phyloP scores from a whole-genome alignment of 805 yeast species.

The Ogataea dorogensis region DNA sequence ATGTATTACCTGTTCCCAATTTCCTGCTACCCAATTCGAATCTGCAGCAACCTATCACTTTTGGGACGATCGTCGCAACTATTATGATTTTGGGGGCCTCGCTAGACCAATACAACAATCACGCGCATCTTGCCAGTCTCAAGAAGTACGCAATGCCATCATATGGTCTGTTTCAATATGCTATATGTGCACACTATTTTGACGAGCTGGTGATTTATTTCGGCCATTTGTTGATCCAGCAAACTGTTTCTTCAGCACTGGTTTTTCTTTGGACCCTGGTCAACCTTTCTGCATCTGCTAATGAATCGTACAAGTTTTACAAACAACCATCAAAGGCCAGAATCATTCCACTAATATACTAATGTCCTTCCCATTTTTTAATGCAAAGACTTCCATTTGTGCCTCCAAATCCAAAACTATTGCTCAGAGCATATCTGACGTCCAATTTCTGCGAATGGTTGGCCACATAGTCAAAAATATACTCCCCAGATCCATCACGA shows the following conservation, averaged over 20 bases:
- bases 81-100: constrained; percentile 36
- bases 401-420: constrained; percentile 98
- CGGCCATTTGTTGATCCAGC: constrained; percentile 24
- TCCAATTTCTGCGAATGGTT: constrained; percentile 37
- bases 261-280: constrained; percentile 39
- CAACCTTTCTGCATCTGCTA: constrained; percentile 56
- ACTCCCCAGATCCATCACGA: constrained; percentile 41
- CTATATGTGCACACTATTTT: constrained; percentile 66
- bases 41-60: neutral
- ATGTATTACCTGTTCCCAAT: constrained; percentile 33
- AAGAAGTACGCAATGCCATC: constrained; percentile 58
- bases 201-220: constrained; percentile 62
- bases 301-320: constrained; percentile 52
- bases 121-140: constrained; percentile 45
- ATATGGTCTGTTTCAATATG: constrained; percentile 46
- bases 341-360: constrained; percentile 34
- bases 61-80: neutral
- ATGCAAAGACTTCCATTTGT: constrained; percentile 77
- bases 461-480: constrained; percentile 58
- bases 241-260: constrained; percentile 23
- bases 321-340: constrained; percentile 19
- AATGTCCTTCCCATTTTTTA: constrained; percentile 24
- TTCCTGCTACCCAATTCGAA: constrained; percentile 15
- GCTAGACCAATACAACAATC: constrained; percentile 50
- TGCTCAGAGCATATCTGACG: constrained; percentile 65